These are phyloP conservation scores for Alternaria angustiovoidea DNA, from an alignment of 2,329 filamentous ascomycete genomes.

Conservation along the genomic window DNA sequence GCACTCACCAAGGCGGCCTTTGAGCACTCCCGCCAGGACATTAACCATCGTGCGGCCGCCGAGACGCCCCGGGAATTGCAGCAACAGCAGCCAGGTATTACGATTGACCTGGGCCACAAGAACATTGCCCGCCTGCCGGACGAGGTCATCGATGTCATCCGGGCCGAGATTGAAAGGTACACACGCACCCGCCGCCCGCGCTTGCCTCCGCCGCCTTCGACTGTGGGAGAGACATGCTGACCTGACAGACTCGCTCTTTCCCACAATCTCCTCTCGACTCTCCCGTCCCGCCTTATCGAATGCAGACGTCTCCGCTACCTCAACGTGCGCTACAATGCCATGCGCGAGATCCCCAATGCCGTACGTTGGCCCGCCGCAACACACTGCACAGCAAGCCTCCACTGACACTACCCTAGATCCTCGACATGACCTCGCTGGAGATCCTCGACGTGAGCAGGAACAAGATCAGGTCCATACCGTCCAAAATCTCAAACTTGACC, in stretches of 20 bases:
- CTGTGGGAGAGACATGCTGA: constrained; percentile 1
- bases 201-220: background rate
- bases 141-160: constrained; percentile 78
- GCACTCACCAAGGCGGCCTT: constrained; percentile 72
- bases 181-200: constrained; percentile 7
- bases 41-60: constrained; percentile 58
- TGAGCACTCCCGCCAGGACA: constrained; percentile 71
- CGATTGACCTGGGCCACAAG: constrained; percentile 79
- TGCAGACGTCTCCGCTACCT: constrained; percentile 81
- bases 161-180: constrained; percentile 75
- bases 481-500: constrained; percentile 79
- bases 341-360: constrained; percentile 71
- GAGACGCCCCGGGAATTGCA: constrained; percentile 66
- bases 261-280: constrained; percentile 77
- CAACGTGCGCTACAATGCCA: constrained; percentile 79
- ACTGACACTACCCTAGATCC: constrained; percentile 67
- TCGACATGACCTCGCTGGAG: constrained; percentile 84
- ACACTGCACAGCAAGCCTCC: background rate
- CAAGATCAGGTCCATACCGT: constrained; percentile 78
- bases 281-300: constrained; percentile 76
- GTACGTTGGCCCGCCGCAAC: constrained; percentile 56
- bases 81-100: constrained; percentile 73
- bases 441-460: constrained; percentile 94
- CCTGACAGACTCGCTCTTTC: constrained; percentile 74
- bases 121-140: constrained; percentile 75